These are phyloP conservation scores for Euptelea pleiosperma DNA, from an alignment of 164 flowering plant genomes.

Conservation along the genomic window DNA sequence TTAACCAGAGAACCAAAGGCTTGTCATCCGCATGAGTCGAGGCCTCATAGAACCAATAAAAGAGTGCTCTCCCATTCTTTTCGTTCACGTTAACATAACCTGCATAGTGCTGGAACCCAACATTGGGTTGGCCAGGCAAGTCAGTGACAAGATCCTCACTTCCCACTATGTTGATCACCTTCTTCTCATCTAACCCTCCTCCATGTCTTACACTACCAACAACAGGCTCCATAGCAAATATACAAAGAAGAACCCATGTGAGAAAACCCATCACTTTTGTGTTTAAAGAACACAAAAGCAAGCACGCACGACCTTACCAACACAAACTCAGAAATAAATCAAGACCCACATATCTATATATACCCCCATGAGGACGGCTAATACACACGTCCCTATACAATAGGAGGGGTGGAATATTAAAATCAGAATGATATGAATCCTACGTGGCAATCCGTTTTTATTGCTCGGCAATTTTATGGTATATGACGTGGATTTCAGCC, in stretches of 20 bases:
- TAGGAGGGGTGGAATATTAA: no score
- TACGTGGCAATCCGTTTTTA: no score
- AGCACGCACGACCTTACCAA: no score
- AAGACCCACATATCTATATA: no score
- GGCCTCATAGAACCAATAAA: constrained; percentile 89
- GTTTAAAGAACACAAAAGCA: no score
- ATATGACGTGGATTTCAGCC: no score
- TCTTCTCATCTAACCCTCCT: constrained; percentile 13
- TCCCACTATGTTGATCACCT: constrained; percentile 7
- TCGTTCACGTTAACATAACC: constrained; percentile 72
- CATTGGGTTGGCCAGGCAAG: constrained; percentile 65
- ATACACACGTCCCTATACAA: no score
- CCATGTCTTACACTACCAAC: constrained; percentile 12
- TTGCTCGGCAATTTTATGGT: no score
- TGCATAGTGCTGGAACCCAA: constrained; percentile 58
- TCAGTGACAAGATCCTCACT: constrained; percentile 48
- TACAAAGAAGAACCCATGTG: background rate
- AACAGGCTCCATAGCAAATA: background rate
- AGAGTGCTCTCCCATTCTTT: constrained; percentile 61
- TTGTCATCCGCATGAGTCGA: constrained; percentile 39
- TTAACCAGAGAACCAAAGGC: constrained; percentile 82
- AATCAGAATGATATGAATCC: no score
- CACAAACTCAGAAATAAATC: no score
- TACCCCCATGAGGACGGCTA: no score
- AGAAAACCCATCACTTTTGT: background rate